These are phyloP conservation scores for Dactylellina drechsleri DNA, from an alignment of 2,329 filamentous ascomycete species.

Conservation along the genomic window DNA sequence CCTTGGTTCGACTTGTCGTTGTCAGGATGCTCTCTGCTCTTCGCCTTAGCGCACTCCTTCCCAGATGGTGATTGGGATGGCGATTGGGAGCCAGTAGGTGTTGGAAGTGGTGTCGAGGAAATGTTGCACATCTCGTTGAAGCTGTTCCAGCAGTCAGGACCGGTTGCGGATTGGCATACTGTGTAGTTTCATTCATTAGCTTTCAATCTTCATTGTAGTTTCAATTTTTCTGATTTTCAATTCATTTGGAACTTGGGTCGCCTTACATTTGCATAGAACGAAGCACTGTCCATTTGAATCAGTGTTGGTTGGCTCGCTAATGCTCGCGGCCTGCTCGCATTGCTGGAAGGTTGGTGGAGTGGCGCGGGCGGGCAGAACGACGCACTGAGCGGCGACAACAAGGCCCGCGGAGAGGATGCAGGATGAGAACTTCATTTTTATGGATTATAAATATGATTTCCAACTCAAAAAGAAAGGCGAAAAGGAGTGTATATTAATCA, in stretches of 20 bases:
- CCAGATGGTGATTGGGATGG: slow-evolving; percentile 5
- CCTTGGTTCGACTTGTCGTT: slow-evolving; percentile 15
- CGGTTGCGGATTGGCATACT: slow-evolving; percentile 4
- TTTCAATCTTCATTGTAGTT: not conserved
- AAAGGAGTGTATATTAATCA: not conserved
- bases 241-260: not conserved
- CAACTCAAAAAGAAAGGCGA: not conserved
- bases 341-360: not conserved
- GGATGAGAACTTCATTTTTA: slow-evolving; percentile 15
- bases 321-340: slow-evolving; percentile 5
- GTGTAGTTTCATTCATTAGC: not conserved
- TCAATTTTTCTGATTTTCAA: not conserved
- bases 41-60: slow-evolving; percentile 6
- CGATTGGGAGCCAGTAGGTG: not conserved
- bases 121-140: slow-evolving; percentile 13
- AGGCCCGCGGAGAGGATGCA: not conserved
- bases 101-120: not conserved
- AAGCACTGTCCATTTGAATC: slow-evolving; percentile 8
- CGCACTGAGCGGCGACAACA: slow-evolving; percentile 3
- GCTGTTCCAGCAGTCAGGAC: slow-evolving; percentile 12
- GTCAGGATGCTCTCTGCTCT: slow-evolving; percentile 15
- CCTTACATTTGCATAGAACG: slow-evolving; percentile 10
- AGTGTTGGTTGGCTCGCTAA: not conserved
- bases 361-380: not conserved
- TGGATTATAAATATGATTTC: not conserved